Base-by-base conservation (phyloP, 495 filamentous ascomycete species). In the Tirmania nivea region DNA sequence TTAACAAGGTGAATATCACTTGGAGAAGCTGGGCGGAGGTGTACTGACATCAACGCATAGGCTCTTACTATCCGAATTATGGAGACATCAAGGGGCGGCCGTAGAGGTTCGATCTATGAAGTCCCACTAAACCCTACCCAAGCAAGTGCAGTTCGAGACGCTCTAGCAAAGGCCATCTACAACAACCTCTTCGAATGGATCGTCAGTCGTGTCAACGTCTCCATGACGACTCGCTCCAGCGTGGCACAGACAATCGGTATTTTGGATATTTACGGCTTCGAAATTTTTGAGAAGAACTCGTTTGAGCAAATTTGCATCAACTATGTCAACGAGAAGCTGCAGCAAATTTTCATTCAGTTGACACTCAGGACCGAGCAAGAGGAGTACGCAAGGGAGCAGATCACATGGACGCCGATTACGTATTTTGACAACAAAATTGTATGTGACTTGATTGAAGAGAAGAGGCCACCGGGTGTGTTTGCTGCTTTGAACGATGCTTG, bases 401-500 rank as follows among this genome's bases (percentile, higher is more conserved):
- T 99, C 65, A 78, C 87, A 63, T 99, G 92, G 92, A 95, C 88
- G 0, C 92, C 92, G 2, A 99, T 99, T 73, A 89, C 87, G 59
- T 99, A 96, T 69, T 99, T 99, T 57, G 92, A 99, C 69, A 99
- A 99, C 72, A 96, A 95, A 73, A 78, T 99, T 49, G 92, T 99
- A 47, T 99, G 92, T 66, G 90, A 95, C 54, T 67, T 99, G 61
- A 96, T 99, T 59, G 92, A 96, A 66, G 84, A 90, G 59, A 79
- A 82, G 67, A 73, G 86, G 34, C 92, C 92, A 14, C 83, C 88
- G 2, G 92, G 92, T 59, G 80, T 99, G 19, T 96, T 99, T 66
- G 86, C 92, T 11, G 88, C 86, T 1, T 68, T 99, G 66, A 99
- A 99, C 58, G 92, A 99, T 68, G 92, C 92, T 34, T 95, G 92